These are phyloP conservation scores for Hymenoscyphus scutula DNA, from an alignment of 2,329 filamentous ascomycete species.

Conservation along the genomic window DNA sequence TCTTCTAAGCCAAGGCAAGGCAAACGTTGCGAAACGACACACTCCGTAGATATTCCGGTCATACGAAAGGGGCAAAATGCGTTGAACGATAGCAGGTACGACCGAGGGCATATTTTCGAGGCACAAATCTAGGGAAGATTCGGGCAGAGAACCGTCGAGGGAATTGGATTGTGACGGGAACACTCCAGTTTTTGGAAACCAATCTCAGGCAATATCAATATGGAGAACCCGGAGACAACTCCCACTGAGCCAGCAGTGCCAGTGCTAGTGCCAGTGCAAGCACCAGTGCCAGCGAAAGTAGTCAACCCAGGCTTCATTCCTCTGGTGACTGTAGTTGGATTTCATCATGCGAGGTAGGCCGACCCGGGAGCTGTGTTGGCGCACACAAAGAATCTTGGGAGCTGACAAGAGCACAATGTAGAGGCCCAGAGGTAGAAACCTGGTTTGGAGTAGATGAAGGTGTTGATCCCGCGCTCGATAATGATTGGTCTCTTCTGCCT, in stretches of 20 bases:
- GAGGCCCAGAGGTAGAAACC: conserved; percentile 87
- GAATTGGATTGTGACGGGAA: conserved; percentile 12
- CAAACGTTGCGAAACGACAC: conserved; percentile 4
- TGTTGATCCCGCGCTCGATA: conserved; percentile 73
- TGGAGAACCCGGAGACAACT: conserved; percentile 23
- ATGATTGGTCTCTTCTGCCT: conserved; percentile 87
- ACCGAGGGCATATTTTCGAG: conserved; percentile 15
- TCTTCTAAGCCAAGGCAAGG: neutral
- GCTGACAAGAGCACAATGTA: conserved; percentile 22
- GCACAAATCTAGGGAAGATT: conserved; percentile 10
- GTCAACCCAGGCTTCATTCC: conserved; percentile 53
- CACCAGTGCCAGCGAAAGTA: conserved; percentile 11
- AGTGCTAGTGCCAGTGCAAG: neutral
- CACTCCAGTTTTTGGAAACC: neutral
- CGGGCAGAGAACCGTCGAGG: neutral
- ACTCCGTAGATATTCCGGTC: conserved; percentile 2
- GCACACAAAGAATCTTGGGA: neutral
- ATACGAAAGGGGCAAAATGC: conserved; percentile 17
- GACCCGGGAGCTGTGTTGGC: neutral
- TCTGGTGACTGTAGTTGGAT: conserved; percentile 76
- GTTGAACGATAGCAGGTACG: conserved; percentile 13
- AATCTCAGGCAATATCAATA: conserved; percentile 14
- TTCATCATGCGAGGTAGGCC: conserved; percentile 68
- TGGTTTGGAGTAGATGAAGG: conserved; percentile 81
- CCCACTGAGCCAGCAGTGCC: conserved; percentile 8